Base-by-base conservation (phyloP, 176 grass and related monocot species). In the Raddia guianensis region DNA sequence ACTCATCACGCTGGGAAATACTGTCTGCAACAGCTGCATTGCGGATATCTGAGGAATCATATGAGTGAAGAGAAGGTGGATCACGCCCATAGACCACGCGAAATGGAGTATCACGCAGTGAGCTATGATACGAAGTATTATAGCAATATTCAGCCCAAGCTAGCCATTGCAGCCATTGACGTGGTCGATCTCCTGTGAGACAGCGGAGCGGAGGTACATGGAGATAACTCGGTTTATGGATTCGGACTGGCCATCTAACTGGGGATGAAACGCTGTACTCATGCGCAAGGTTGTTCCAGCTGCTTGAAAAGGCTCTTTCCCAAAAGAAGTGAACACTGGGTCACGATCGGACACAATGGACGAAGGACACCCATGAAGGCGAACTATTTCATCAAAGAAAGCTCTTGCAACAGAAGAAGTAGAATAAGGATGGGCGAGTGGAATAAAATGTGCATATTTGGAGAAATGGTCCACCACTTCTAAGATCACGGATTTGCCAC, bases 221-320 rank as follows among this genome's bases (percentile, higher is more conserved):
- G 4, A 4, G 0, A 66, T 15, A 0, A 40, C 11, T 3, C 8
- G 35, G 34, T 66, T 66, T 0, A 66, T 34, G 0, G 15, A 12
- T 1, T 66, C 5, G 0, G 13, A 14, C 3, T 66, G 63, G 0
- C 35, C 63, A 42, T 43, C 12, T 0, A 1, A 5, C 4, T 62
- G 21, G 0, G 61, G 61, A 3, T 37, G 61, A 3, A 64, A 67
- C 0, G 37, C 35, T 0, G 40, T 45, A 2, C 33, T 43, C 0
- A 15, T 0, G 0, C 9, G 1, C 0, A 67, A 2, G 2, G 0
- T 2, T 5, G 0, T 9, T 3, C 12, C 1, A 15, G 2, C 0
- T 3, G 3, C 14, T 3, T 2, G 0, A 0, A 67, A 67, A 0
- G n/a, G 7, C 5, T 44, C 34, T 0, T 60, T 9, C 37, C 64